These are phyloP conservation scores for Cylindricascospora bacillispora DNA, from an alignment of 1,139 yeast species.

Conservation along the genomic window DNA sequence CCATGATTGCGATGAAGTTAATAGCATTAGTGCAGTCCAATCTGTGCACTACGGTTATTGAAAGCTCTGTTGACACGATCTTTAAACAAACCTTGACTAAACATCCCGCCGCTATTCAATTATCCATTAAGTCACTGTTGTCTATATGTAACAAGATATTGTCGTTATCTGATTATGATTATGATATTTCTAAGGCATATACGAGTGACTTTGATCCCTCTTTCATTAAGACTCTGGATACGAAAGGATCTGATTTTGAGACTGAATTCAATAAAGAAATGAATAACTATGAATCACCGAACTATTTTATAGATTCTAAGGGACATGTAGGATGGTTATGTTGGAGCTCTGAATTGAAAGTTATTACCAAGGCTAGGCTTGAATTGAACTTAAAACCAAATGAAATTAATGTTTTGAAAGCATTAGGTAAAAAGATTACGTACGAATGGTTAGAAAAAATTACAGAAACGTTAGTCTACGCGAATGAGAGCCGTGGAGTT, in stretches of 20 bases:
- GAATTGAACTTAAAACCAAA: constrained; percentile 28
- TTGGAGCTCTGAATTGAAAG: constrained; percentile 55
- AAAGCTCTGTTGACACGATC: constrained; percentile 30
- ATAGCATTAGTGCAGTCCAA: constrained; percentile 45
- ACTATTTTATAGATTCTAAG: constrained; percentile 45
- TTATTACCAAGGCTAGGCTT: constrained; percentile 19
- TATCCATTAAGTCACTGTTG: constrained; percentile 52
- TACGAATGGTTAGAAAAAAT: constrained; percentile 48
- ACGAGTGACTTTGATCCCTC: constrained; percentile 32
- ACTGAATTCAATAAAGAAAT: constrained; percentile 41
- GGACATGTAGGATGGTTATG: constrained; percentile 60
- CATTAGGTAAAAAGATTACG: constrained; percentile 36
- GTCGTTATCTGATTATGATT: constrained; percentile 40
- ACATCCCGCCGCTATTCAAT: constrained; percentile 61
- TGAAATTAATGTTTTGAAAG: constrained; percentile 32
- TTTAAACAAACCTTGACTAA: constrained; percentile 44
- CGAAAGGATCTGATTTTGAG: constrained; percentile 30
- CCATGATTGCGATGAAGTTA: constrained; percentile 42
- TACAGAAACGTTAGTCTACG: constrained; percentile 46
- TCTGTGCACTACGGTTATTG: constrained; percentile 34
- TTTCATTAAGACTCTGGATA: constrained; percentile 33
- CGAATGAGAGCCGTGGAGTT: constrained; percentile 48
- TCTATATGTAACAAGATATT: constrained; percentile 42
- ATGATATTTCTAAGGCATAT: constrained; percentile 37
- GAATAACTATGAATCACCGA: constrained; percentile 36